Percentiles rank a stretch among this genome's conserved stretches.
These are phyloP conservation scores for Amauroascus verrucosus DNA, from an alignment of 2,329 filamentous ascomycete genomes.

Conservation along the genomic window DNA sequence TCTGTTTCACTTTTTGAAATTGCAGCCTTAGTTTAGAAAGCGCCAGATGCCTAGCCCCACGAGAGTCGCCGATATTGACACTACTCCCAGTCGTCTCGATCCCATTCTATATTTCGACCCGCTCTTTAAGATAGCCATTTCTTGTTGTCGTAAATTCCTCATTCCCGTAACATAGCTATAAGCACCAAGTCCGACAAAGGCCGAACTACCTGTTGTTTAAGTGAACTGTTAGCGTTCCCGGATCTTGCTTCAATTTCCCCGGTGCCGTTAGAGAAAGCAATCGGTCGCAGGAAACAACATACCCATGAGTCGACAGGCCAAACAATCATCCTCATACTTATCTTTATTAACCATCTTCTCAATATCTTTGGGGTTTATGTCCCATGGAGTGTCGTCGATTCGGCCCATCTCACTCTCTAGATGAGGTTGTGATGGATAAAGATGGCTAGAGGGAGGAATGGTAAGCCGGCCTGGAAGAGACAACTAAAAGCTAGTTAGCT, in stretches of 20 bases:
- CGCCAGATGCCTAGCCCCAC: slow-evolving; percentile 62
- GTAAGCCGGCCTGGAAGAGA: too few relatives aligned
- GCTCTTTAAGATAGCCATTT: slow-evolving; percentile 52
- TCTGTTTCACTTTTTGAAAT: neutral
- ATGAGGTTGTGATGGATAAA: neutral
- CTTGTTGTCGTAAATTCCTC: slow-evolving; percentile 57
- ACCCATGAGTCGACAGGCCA: slow-evolving; percentile 63
- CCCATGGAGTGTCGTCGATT: slow-evolving; percentile 40
- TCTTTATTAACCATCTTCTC: slow-evolving; percentile 44
- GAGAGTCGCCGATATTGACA: slow-evolving; percentile 56
- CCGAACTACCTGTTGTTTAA: slow-evolving; percentile 41
- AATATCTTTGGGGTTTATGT: slow-evolving; percentile 49
- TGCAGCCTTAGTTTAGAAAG: slow-evolving; percentile 27
- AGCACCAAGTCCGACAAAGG: slow-evolving; percentile 62
- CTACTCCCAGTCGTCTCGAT: slow-evolving; percentile 57
- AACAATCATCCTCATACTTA: slow-evolving; percentile 50
- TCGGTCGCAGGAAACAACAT: slow-evolving; percentile 21
- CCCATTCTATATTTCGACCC: slow-evolving; percentile 62
- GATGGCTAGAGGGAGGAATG: too few relatives aligned
- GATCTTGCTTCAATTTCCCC: neutral
- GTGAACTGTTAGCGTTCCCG: neutral
- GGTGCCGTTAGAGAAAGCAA: too few relatives aligned
- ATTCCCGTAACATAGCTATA: slow-evolving; percentile 72
- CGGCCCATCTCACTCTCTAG: slow-evolving; percentile 7
- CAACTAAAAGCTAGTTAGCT: too few relatives aligned